Evolutionary conservation across 192 early-diverging fungal genomes (phyloP).

Genomic region (Coemansia erecta): DNA sequence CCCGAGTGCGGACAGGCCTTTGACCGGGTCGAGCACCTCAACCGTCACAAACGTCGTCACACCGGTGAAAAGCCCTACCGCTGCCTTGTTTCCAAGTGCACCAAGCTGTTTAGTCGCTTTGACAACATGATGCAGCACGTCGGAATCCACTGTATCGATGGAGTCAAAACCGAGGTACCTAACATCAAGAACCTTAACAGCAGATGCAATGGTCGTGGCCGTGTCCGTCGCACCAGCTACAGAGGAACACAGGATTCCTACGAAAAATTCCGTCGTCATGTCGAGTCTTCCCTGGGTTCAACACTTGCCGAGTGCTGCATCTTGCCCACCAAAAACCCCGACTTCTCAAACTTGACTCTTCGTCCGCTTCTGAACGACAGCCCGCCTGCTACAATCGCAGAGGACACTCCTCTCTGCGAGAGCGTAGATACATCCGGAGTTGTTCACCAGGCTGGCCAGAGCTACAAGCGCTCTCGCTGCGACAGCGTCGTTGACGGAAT

Average conservation of each 20-base stretch:
- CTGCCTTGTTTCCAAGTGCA: slow-evolving; percentile 65
- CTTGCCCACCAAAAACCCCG: slow-evolving; percentile 45
- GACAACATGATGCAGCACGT: slow-evolving; percentile 85
- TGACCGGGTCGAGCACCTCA: slow-evolving; percentile 76
- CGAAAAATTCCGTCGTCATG: slow-evolving; percentile 49
- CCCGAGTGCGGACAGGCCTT: slow-evolving; percentile 56
- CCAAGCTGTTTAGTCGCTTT: slow-evolving; percentile 68
- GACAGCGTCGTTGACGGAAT: slow-evolving; percentile 46
- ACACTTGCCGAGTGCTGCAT: slow-evolving; percentile 38
- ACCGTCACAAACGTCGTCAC: slow-evolving; percentile 67
- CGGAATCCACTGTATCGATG: slow-evolving; percentile 61
- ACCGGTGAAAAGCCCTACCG: slow-evolving; percentile 70
- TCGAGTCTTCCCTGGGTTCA: slow-evolving; percentile 34
- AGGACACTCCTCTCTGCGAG: slow-evolving; percentile 14
- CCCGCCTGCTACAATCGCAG: slow-evolving; percentile 8
- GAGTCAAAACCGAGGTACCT: slow-evolving; percentile 49
- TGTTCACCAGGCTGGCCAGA: background rate
- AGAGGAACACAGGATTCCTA: slow-evolving; percentile 35
- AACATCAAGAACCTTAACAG: slow-evolving; percentile 52
- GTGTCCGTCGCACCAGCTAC: slow-evolving; percentile 53
- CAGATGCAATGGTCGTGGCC: slow-evolving; percentile 50
- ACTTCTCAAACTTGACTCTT: slow-evolving; percentile 52
- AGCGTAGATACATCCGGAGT: background rate
- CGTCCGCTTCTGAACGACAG: slow-evolving; percentile 38
- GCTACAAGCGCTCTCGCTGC: slow-evolving; percentile 30